Evolutionary conservation across 768 basidiomycete species (phyloP), one percentile per base, ranked within the genome.

Genomic region (Tubosaeta brunneosetosa): DNA sequence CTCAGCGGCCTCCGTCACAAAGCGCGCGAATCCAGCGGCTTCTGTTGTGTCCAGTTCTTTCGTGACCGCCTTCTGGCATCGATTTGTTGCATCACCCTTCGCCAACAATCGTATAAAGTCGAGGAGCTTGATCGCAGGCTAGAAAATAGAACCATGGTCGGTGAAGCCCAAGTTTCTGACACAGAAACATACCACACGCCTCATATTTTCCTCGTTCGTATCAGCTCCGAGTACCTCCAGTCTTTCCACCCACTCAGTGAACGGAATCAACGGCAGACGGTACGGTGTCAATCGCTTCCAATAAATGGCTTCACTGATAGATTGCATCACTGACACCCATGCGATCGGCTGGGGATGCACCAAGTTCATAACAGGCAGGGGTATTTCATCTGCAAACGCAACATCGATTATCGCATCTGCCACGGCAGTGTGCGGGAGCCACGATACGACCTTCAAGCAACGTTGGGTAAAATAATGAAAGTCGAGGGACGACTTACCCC

Each of bases 61-160:
- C 3, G 13, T 14, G 13, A 36, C 34, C 14, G 7, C 2, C 33
- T 11, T 34, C 17, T 38, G 17, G 37, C 37, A 17, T 17, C 55
- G 50, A 25, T 49, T 53, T 32, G 27, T 41, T 11, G 22, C 47
- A 25, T 71, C 67, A 2, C 50, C 53, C 34, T 47, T 38, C 6
- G 60, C 60, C 32, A 67, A 47, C 27, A 11, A 29, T 6, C 64
- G 54, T 57, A 67, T 66, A 48, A 68, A 40, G 19, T 40, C 14
- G 19, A 40, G 19, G 19, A 72, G 56, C 47, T 71, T 70, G 53
- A 69, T 65, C 10, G 68, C 71, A 47, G 70, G 72, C 71, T 72
- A 4, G 11, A 19, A 12, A 38, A 22, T n/a, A 13, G 38, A 12
- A 22, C 38, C 37, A 38, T 38, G 17, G 19, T 40, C 38, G 22